These are phyloP conservation scores for Paraconiothyrium brasiliense DNA, from an alignment of 2,329 filamentous ascomycete species.

Conservation along the genomic window DNA sequence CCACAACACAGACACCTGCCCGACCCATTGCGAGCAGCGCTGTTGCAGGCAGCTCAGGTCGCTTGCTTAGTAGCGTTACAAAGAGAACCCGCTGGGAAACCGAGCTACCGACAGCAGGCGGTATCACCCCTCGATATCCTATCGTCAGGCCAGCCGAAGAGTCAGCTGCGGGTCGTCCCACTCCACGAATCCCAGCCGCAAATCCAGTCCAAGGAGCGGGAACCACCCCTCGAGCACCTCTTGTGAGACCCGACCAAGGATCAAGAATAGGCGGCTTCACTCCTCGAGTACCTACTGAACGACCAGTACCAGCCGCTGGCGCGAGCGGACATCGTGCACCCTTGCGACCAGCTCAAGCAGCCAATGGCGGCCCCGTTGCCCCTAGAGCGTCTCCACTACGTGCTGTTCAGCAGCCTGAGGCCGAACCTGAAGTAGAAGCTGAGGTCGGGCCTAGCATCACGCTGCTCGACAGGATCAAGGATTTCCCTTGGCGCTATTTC, in stretches of 20 bases:
- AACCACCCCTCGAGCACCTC: neutral
- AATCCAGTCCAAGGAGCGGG: slow-evolving; percentile 1
- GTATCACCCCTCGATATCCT: neutral
- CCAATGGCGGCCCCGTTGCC: neutral
- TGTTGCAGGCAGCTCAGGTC: neutral
- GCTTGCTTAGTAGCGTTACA: too few relatives aligned
- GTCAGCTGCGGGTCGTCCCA: neutral
- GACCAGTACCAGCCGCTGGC: neutral
- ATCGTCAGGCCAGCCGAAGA: neutral
- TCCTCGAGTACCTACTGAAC: slow-evolving; percentile 1
- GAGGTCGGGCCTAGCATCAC: neutral
- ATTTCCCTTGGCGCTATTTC: neutral
- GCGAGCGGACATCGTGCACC: neutral
- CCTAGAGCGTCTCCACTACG: neutral
- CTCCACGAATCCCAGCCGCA: neutral
- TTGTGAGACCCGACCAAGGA: neutral
- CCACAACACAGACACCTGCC: slow-evolving; percentile 1
- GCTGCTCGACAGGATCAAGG: neutral
- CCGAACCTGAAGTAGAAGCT: neutral
- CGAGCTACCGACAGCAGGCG: neutral
- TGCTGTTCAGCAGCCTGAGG: neutral
- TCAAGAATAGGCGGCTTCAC: neutral
- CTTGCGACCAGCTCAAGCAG: neutral
- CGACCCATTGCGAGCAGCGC: neutral
- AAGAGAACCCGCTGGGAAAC: neutral